phyloP scores from a whole-genome alignment of 2,329 filamentous ascomycete species.

The Fusarium sambucinum region DNA sequence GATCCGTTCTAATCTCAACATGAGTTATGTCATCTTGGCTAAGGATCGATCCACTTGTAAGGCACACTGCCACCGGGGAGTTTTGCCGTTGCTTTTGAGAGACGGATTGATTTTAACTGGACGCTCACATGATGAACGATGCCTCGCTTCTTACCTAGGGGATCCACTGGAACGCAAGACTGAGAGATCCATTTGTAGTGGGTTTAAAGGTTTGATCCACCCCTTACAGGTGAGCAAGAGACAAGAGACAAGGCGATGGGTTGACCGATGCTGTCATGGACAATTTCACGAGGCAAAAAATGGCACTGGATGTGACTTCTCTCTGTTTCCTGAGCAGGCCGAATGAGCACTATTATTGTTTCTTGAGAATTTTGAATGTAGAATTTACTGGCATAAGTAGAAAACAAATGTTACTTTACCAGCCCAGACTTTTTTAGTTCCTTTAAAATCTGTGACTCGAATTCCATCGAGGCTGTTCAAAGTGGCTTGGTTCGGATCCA shows the following conservation, averaged over 20 bases:
- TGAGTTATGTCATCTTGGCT: constrained; percentile 10
- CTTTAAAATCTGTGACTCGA: constrained; percentile 28
- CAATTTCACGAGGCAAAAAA: constrained; percentile 28
- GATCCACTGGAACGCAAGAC: constrained; percentile 25
- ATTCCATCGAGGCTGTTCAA: constrained; percentile 24
- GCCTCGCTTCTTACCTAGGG: neutral
- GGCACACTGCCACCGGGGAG: constrained; percentile 19
- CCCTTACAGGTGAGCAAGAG: constrained; percentile 24
- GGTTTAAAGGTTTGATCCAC: constrained; percentile 14
- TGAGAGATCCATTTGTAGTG: constrained; percentile 35
- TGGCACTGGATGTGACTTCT: constrained; percentile 29
- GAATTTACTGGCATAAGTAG: neutral
- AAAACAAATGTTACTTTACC: neutral
- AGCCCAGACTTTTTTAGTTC: neutral
- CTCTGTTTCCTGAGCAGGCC: constrained; percentile 28
- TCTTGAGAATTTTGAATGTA: no score
- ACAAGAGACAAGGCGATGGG: constrained; percentile 13
- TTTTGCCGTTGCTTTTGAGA: constrained; percentile 10
- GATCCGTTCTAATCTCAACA: constrained; percentile 6
- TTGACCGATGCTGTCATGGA: constrained; percentile 39
- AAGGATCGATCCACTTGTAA: constrained; percentile 32
- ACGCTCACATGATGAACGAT: constrained; percentile 2
- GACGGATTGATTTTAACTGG: constrained; percentile 4
- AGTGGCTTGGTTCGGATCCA: constrained; percentile 38
- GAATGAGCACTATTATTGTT: constrained; percentile 22